phyloP scores from a whole-genome alignment of 805 yeast genomes.

The Candida pseudoglaebosa region DNA sequence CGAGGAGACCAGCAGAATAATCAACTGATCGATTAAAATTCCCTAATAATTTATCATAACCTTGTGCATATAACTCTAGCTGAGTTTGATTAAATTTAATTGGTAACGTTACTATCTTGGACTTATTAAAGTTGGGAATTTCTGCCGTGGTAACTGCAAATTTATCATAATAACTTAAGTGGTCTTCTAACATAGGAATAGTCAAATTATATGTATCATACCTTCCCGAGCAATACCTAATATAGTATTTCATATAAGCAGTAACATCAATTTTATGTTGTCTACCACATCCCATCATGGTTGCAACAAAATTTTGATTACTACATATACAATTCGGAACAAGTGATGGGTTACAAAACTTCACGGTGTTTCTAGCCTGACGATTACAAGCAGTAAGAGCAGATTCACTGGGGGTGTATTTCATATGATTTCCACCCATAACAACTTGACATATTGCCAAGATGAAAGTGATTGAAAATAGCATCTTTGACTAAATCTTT shows the following conservation, averaged over 20 bases:
- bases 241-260: conserved; percentile 8
- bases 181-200: conserved; percentile 13
- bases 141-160: conserved; percentile 16
- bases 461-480: no score
- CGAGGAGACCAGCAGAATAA: conserved; percentile 32
- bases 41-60: conserved; percentile 36
- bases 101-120: conserved; percentile 21
- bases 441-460: conserved; percentile 2
- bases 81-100: conserved; percentile 17
- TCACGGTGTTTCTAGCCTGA: neutral
- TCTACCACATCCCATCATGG: conserved; percentile 26
- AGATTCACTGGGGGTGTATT: neutral
- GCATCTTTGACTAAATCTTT: no score
- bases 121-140: conserved; percentile 20
- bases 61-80: conserved; percentile 9
- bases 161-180: conserved; percentile 13
- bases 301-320: conserved; percentile 24
- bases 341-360: neutral
- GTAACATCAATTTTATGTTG: conserved; percentile 9
- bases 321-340: conserved; percentile 19
- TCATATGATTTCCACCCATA: neutral
- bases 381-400: conserved; percentile 1
- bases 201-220: conserved; percentile 15
- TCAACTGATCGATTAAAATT: conserved; percentile 42
- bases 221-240: conserved; percentile 15